Evolutionary conservation across 768 basidiomycete species (phyloP), one percentile per base, ranked within the genome.

Genomic region (Ramaria rubella): DNA sequence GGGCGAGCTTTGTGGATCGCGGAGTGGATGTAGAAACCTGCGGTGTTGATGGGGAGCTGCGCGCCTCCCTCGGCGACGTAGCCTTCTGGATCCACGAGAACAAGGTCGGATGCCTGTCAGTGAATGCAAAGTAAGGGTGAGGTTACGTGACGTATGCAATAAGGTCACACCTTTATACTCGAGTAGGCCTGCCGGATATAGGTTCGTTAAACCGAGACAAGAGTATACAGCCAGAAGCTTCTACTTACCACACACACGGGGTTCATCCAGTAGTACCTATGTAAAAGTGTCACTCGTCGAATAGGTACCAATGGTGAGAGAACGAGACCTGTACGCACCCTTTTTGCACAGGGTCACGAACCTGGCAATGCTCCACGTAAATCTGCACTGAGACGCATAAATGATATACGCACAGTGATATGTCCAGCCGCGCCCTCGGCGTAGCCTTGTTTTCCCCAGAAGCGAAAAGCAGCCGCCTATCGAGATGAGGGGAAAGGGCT

Each of bases 211-310:
- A n/a, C n/a, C n/a, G n/a, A n/a, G n/a, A n/a, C n/a, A n/a, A n/a
- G n/a, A n/a, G n/a, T n/a, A n/a, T n/a, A n/a, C n/a, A n/a, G n/a
- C n/a, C n/a, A n/a, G n/a, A n/a, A n/a, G n/a, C 15, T 19, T 51
- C 4, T 33, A 31, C 52, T 26, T 43, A 40, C 52, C 26, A 54
- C 52, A 54, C 36, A 40, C 12, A 54, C 26, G 8, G 52, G 52
- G 29, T 54, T 54, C 52, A 54, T 54, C 52, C 52, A 54, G n/a
- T 54, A 54, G 34, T 54, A 23, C 30, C 52, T 54, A 14, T 23
- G 5, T 36, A 53, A 14, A 42, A 23, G 34, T 2, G 1, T 15
- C 14, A 19, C 5, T 30, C 17, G n/a, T n/a, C n/a, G n/a, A n/a
- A n/a, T n/a, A n/a, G 12, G 27, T 30, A 24, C 23, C 19, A 36